phyloP scores from a whole-genome alignment of 163 green algal species.

The Picocystis sp. region DNA sequence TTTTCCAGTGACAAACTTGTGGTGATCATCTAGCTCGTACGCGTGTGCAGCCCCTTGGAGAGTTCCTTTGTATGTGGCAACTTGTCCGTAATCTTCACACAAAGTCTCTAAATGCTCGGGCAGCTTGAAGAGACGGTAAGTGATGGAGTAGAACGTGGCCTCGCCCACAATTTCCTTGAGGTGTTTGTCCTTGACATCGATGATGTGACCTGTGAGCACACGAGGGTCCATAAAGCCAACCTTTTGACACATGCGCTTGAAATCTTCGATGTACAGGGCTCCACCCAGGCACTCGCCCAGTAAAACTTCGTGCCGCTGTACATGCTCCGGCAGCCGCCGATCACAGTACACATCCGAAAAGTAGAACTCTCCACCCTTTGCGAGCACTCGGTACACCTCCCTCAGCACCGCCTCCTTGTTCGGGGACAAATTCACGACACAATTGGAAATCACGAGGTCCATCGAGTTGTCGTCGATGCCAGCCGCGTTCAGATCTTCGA shows the following conservation, averaged over 20 bases:
- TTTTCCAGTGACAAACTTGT: slow-evolving; percentile 49
- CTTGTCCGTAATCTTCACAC: slow-evolving; percentile 72
- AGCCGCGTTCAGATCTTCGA: slow-evolving; percentile 63
- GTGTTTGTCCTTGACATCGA: slow-evolving; percentile 38
- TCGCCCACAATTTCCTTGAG: slow-evolving; percentile 54
- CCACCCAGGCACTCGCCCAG: slow-evolving; percentile 87
- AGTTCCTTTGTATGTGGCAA: slow-evolving; percentile 48
- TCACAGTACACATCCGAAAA: slow-evolving; percentile 67
- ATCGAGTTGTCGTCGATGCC: slow-evolving; percentile 46
- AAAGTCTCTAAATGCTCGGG: slow-evolving; percentile 44
- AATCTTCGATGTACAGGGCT: slow-evolving; percentile 84
- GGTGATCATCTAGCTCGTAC: slow-evolving; percentile 62
- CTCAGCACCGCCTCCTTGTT: slow-evolving; percentile 73
- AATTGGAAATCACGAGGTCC: slow-evolving; percentile 87
- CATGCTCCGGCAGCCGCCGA: slow-evolving; percentile 32
- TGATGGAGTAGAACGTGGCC: slow-evolving; percentile 79
- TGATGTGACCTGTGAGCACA: slow-evolving; percentile 22
- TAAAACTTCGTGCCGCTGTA: slow-evolving; percentile 43
- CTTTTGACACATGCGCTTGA: slow-evolving; percentile 47
- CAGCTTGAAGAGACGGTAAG: slow-evolving; percentile 86
- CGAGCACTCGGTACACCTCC: slow-evolving; percentile 55
- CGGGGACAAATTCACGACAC: slow-evolving; percentile 84
- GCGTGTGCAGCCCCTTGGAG: slow-evolving; percentile 36
- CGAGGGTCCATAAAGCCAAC: slow-evolving; percentile 70
- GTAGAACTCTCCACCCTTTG: slow-evolving; percentile 67